phyloP scores from a whole-genome alignment of 306 rosid genomes.

The Gastrolobium bilobum region DNA sequence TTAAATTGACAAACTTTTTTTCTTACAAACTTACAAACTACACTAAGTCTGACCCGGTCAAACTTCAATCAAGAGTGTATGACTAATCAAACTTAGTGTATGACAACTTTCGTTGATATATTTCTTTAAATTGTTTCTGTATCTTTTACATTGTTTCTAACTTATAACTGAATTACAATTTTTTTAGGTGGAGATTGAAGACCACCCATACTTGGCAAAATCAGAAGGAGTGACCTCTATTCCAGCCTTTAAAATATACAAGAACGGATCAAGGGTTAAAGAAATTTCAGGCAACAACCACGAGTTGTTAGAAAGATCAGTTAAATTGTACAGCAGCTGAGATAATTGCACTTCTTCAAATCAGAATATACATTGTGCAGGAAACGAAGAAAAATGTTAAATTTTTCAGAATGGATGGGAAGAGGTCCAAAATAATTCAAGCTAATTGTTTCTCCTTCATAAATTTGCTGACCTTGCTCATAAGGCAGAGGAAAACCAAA shows the following conservation, averaged over 20 bases:
- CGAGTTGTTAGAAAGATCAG: conserved; percentile 76
- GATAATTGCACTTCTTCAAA: conserved; percentile 31
- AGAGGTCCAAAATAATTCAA: conserved; percentile 24
- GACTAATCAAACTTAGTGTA: too few relatives aligned
- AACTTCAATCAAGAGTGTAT: too few relatives aligned
- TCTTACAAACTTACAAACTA: too few relatives aligned
- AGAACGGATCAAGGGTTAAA: conserved; percentile 80
- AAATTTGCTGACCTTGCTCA: conserved; percentile 26
- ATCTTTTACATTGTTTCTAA: neutral
- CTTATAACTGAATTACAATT: neutral
- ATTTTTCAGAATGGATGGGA: neutral
- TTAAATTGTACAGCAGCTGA: conserved; percentile 80
- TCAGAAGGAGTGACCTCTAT: conserved; percentile 70
- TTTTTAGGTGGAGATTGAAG: conserved; percentile 86
- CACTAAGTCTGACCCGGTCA: too few relatives aligned
- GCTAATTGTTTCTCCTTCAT: conserved; percentile 34
- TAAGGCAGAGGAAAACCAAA: conserved; percentile 19
- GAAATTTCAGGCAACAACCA: conserved; percentile 74
- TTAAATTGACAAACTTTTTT: too few relatives aligned
- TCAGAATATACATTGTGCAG: conserved; percentile 28
- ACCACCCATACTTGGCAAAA: conserved; percentile 82
- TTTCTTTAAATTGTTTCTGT: neutral
- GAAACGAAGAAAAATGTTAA: neutral
- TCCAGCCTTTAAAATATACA: conserved; percentile 87
- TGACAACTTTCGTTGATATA: neutral